phyloP scores from a whole-genome alignment of 2,329 filamentous ascomycete species.

The Colletotrichum liaoningense region DNA sequence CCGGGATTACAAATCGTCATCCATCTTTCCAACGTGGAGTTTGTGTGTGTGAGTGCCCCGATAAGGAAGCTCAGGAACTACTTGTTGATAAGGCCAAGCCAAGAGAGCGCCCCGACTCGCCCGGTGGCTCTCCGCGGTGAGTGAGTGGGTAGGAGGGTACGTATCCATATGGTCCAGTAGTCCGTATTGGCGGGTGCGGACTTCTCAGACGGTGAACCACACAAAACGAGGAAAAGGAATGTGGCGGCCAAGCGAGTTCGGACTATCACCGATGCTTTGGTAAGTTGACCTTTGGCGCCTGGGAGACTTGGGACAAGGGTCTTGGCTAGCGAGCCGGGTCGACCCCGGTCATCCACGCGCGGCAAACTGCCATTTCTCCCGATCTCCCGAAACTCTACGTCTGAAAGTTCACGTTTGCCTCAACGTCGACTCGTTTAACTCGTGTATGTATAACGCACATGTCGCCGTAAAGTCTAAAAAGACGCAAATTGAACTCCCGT shows the following conservation, averaged over 20 bases:
- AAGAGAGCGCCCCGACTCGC: neutral
- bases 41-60: conserved; percentile 5
- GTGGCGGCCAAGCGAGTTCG: conserved; percentile 13
- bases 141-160: neutral
- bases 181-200: neutral
- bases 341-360: neutral
- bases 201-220: neutral
- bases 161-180: neutral
- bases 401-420: neutral
- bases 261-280: conserved; percentile 18
- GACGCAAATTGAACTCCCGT: neutral
- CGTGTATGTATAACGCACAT: neutral
- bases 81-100: conserved; percentile 21
- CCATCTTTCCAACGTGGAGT: conserved; percentile 5
- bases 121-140: neutral
- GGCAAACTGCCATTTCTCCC: neutral
- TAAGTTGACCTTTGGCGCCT: neutral
- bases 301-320: neutral
- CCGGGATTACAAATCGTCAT: conserved; percentile 35
- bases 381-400: neutral
- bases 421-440: neutral
- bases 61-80: conserved; percentile 31
- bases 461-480: neutral
- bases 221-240: neutral
- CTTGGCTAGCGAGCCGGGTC: neutral